Conservation (phyloP, 805 yeast genomes). For the Blastobotrys parvus region DNA sequence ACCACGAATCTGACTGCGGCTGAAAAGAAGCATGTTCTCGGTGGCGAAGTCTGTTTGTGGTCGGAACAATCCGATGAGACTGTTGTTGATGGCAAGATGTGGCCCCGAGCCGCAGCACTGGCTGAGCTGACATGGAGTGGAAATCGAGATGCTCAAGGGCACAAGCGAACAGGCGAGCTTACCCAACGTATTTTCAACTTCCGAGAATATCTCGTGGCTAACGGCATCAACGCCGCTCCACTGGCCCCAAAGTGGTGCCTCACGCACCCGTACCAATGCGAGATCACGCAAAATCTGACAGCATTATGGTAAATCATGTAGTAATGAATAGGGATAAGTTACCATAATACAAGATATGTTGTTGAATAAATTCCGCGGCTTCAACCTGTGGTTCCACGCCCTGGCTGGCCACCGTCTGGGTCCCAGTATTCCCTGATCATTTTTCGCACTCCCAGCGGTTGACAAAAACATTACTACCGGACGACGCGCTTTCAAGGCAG, state of each 20-base stretch:
- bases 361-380: too few relatives aligned
- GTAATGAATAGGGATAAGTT: too few relatives aligned
- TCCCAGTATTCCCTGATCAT: too few relatives aligned
- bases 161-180: slow-evolving; percentile 24
- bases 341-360: too few relatives aligned
- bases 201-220: slow-evolving; percentile 32
- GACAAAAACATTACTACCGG: too few relatives aligned
- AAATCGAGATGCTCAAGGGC: slow-evolving; percentile 27
- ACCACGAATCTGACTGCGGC: slow-evolving; percentile 27
- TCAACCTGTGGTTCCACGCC: too few relatives aligned
- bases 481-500: too few relatives aligned
- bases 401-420: too few relatives aligned
- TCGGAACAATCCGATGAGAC: slow-evolving; percentile 31
- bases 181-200: slow-evolving; percentile 33
- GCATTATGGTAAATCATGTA: too few relatives aligned
- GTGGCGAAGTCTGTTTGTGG: slow-evolving; percentile 36
- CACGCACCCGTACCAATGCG: slow-evolving; percentile 32
- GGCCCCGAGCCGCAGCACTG: slow-evolving; percentile 37
- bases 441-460: too few relatives aligned
- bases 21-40: slow-evolving; percentile 29
- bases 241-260: slow-evolving; percentile 33
- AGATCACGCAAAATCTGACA: too few relatives aligned
- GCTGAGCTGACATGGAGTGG: slow-evolving; percentile 38
- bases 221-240: slow-evolving; percentile 30
- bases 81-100: slow-evolving; percentile 27